These are phyloP conservation scores for Coemansia sp. DNA, from an alignment of 192 early-diverging fungal genomes.

Conservation along the genomic window DNA sequence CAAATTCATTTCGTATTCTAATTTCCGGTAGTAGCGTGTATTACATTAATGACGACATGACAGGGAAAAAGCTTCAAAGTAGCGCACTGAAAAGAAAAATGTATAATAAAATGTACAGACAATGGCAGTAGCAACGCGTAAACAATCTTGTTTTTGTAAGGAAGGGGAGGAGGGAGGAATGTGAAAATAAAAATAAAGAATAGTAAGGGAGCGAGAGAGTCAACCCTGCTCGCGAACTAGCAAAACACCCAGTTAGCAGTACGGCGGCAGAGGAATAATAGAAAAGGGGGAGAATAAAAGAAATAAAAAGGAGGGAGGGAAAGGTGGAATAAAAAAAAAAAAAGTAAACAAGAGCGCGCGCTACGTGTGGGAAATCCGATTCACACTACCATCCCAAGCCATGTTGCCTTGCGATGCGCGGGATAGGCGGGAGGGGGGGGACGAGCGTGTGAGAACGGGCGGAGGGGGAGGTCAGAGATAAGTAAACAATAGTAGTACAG, in stretches of 20 bases:
- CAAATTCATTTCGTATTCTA: too few relatives aligned
- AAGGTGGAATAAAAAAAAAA: background rate
- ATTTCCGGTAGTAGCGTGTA: too few relatives aligned
- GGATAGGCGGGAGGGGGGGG: background rate
- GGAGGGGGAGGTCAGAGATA: background rate
- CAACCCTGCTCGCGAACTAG: background rate
- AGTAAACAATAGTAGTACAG: slow-evolving; percentile 3
- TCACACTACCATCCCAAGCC: background rate
- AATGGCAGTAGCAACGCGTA: background rate
- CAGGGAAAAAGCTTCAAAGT: too few relatives aligned
- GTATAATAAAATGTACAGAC: slow-evolving; percentile 2
- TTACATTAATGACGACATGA: too few relatives aligned
- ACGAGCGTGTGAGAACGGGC: slow-evolving; percentile 3
- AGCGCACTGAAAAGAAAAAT: background rate
- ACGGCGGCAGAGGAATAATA: background rate
- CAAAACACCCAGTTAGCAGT: slow-evolving; percentile 2
- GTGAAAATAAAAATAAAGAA: background rate
- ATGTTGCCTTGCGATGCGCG: background rate
- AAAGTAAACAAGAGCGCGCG: background rate
- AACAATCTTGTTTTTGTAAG: slow-evolving; percentile 1
- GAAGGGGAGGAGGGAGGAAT: background rate
- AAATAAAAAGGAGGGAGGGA: background rate
- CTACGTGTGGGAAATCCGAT: slow-evolving; percentile 6
- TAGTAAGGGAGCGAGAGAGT: background rate
- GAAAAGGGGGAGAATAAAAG: background rate